Base-by-base conservation (phyloP, 257 asterid genomes). In the Nicotiana otophora region DNA sequence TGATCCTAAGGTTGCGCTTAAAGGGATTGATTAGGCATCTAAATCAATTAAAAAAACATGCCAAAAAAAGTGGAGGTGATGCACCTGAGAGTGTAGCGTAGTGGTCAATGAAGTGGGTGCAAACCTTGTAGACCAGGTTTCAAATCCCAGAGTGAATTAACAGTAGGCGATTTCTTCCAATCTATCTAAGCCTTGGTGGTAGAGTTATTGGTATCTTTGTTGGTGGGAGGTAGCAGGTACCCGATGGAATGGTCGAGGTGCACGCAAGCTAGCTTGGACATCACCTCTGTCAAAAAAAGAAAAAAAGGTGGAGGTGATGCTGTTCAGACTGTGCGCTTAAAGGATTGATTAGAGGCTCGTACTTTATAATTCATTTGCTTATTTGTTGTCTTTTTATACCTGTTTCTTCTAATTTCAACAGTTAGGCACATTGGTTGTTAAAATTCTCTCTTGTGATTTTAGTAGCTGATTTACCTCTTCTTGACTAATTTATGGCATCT, bases 1-100 rank as follows among this genome's bases (percentile, higher is more conserved):
- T 48, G 99, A 92, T 90, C 99, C 99, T 82, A 94, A 91, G 88
- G 97, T 95, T 85, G 97, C 97, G 57, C 90, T 93, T 58, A 91
- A 89, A 80, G 98, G 98, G 86, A 91, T 95, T 65, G 97, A 91
- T 77, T 93, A 98, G 99, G 86, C 89, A 83, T 95, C 92, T 88
- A 92, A 87, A 86, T 93, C 97, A 86, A 93, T 91, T 97, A 93
- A 83, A 95, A 95, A 84, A 95, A 97, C 77, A 82, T 89, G 86
- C 97, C 98, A 53, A 95, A 93, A 86, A 92, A 89, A 14, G 19
- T 54, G 60, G 60, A 54, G 60, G 26, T 57, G 62, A 57, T 57
- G 23, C 62, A 57, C 62, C 23, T 9, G 9, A 57, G 62, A 20
- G 26, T 57, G 62, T 6, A 8, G 26, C 26, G 3, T 17, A 57